Percentiles rank a stretch among this genome's conserved stretches.
Conservation (phyloP, 2,329 filamentous ascomycete species). For the Aspergillus persii region DNA sequence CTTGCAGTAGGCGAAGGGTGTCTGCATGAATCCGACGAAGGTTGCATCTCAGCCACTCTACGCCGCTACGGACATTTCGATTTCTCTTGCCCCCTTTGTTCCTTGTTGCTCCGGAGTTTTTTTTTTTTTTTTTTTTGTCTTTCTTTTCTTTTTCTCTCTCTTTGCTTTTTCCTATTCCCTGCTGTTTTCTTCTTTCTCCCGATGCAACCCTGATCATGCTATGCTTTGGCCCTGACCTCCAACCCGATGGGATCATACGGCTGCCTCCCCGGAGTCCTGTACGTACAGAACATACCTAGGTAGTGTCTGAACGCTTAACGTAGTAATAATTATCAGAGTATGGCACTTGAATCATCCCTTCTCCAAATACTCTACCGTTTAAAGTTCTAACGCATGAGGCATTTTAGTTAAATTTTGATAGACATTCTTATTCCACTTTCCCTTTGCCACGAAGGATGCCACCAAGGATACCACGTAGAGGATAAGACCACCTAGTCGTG, state of each 20-base stretch:
- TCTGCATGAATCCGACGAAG: constrained; percentile 10
- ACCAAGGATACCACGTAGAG: neutral
- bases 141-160: neutral
- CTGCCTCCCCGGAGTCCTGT: neutral
- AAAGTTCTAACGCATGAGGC: too few relatives aligned
- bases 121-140: neutral
- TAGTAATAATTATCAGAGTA: too few relatives aligned
- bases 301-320: too few relatives aligned
- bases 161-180: neutral
- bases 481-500: neutral
- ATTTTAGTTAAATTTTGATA: too few relatives aligned
- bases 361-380: too few relatives aligned
- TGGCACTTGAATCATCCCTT: too few relatives aligned
- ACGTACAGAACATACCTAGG: too few relatives aligned
- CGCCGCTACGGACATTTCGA: too few relatives aligned
- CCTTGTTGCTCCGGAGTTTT: neutral
- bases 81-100: neutral
- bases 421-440: too few relatives aligned
- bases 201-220: neutral
- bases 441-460: too few relatives aligned
- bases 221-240: neutral
- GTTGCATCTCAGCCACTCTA: constrained; percentile 8
- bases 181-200: neutral
- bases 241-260: neutral
- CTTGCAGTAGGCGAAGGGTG: constrained; percentile 14